Evolutionary conservation across 2,329 filamentous ascomycete genomes (phyloP), one percentile per base, ranked within the genome.

Genomic region (Monosporascus sp.): DNA sequence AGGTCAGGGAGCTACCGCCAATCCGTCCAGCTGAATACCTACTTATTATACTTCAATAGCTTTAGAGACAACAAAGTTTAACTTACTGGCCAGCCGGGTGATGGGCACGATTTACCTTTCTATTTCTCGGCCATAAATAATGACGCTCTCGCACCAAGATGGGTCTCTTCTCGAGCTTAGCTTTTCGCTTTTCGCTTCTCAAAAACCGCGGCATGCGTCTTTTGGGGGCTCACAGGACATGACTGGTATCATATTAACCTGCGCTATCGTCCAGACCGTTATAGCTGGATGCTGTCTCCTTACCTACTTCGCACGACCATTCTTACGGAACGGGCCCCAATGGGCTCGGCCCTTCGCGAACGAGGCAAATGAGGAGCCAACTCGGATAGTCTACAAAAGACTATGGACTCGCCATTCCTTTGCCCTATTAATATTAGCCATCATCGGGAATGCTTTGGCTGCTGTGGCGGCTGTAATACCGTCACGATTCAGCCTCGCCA

Each of bases 301-400:
- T 50, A 27, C 70, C 24, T 65, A 64, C 48, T 43, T 64, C 45
- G 26, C 52, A 49, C 53, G 58, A 4, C 61, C 58, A 3, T 52
- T 73, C 6, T 55, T 61, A 2, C 64, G 65, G 3, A 55, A 57
- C 3, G 63, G 71, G 1, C 75, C 76, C 0, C 65, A 61, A 44
- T 79, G 75, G 74, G 62, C 71, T 16, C 68, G 66, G 9, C 71
- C 72, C 2, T 79, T 79, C 54, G 76, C 76, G 3, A 63, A 67
- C 8, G 76, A 79, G 58, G 55, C 61, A 24, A 24, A 46, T 8
- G 20, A 22, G 11, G 43, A 46, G 14, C 22, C 22, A 20, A 20
- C 17, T 14, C 31, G 11, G 20, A 43, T 14, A 20, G 40, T 20
- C 19, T 20, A 14, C 40, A 6, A 1, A 7, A 70, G 59, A 44